Base-by-base conservation (phyloP, 1,139 yeast genomes). In the Taphrina wiesneri region DNA sequence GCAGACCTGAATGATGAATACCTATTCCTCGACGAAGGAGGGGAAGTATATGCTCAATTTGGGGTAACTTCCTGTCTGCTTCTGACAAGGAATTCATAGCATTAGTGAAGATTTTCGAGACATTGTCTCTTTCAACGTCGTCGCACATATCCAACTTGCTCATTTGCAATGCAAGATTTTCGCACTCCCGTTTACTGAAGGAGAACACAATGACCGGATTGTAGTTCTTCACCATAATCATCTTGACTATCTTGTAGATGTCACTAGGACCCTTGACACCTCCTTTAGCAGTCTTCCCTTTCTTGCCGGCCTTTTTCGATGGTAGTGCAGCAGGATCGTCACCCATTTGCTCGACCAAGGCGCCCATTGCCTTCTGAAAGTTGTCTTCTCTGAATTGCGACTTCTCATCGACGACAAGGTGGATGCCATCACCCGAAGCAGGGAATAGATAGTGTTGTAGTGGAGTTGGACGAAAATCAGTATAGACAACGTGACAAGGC, bases 401-500 rank as follows among this genome's bases (percentile, higher is more conserved):
- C 79, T 93, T 92, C 78, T 95, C 99, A 75, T 95, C 99, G 51
- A 95, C 98, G 21, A 95, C 99, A 71, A 95, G 82, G 76, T 93
- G 96, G 68, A 95, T 95, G 67, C 99, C 99, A 75, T 90, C 96
- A 66, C 99, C 98, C 65, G 92, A 96, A 30, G 96, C 96, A 23
- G 99, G 99, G 80, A 93, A 95, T 68, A 93, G 80, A 74, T 93
- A 95, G 79, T 93, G 99, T 77, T 95, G 99, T 71, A 95, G 81
- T 1, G 99, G 99, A 11, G 99, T 95, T 28, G 99, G 99, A 77
- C 99, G 86, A 82, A 92, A 95, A 78, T 95, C 97, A 0, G 99
- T 95, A 76, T 93, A 95, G 26, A 95, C 99, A 76, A 95, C 96
- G 77, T 95, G 99, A 75, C 99, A 95, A 1, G 99, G 99, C 76